These are phyloP conservation scores for Francoa sonchifolia DNA, from an alignment of 441 rosid genomes.

Conservation along the genomic window DNA sequence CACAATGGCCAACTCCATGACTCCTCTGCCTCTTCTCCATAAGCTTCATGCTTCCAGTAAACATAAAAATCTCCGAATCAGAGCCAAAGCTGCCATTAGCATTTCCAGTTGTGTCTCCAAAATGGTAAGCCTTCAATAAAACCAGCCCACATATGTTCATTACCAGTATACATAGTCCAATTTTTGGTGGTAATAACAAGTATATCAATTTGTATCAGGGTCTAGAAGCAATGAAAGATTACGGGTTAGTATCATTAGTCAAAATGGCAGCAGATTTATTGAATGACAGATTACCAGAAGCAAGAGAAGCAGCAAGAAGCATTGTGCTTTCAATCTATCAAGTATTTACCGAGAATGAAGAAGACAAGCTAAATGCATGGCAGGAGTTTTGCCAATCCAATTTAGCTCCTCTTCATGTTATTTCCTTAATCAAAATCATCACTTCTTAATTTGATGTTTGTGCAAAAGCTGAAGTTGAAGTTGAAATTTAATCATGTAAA, in stretches of 20 bases:
- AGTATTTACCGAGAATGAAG: constrained; percentile 32
- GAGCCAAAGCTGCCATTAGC: constrained; percentile 71
- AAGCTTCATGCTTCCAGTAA: constrained; percentile 40
- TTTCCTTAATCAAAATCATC: constrained; percentile 45
- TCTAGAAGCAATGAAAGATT: constrained; percentile 40
- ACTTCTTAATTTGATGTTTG: constrained; percentile 13
- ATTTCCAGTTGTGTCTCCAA: constrained; percentile 50
- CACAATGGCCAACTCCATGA: constrained; percentile 44
- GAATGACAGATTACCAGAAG: constrained; percentile 79
- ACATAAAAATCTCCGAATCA: constrained; percentile 53
- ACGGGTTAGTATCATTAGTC: constrained; percentile 38
- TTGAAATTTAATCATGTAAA: not conserved
- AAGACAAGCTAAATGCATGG: constrained; percentile 53
- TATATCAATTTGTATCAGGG: constrained; percentile 23
- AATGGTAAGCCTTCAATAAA: constrained; percentile 33
- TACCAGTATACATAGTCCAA: not conserved
- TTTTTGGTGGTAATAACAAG: not conserved
- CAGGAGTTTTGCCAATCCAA: constrained; percentile 57
- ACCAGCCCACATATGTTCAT: not conserved
- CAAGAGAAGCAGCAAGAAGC: constrained; percentile 80
- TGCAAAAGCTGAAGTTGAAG: not conserved
- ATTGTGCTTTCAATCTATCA: constrained; percentile 29
- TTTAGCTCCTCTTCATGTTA: constrained; percentile 42
- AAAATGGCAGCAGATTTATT: constrained; percentile 52
- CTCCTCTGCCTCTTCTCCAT: constrained; percentile 46